Percentiles rank a stretch among this genome's conserved stretches.
phyloP scores from a whole-genome alignment of 78 protist genomes.

The Dictyostelium brefeldianum region DNA sequence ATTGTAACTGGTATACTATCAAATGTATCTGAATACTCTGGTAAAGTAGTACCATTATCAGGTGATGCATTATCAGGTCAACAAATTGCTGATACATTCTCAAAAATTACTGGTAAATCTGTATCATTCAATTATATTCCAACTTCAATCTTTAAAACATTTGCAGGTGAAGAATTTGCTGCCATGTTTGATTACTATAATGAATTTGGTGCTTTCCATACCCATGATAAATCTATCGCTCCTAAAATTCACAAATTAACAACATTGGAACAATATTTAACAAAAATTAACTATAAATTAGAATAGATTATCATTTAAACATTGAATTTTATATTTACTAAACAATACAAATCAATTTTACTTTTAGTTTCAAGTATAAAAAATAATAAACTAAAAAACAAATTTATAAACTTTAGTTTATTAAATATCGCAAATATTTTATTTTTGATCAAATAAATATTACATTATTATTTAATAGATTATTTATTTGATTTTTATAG shows the following conservation, averaged over 20 bases:
- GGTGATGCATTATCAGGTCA: neutral
- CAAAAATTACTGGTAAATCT: conserved; percentile 22
- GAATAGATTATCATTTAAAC: neutral
- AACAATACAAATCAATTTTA: too few species aligned
- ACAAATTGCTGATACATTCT: conserved; percentile 5
- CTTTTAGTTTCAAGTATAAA: too few species aligned
- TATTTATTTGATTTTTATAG: too few species aligned
- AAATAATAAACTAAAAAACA: too few species aligned
- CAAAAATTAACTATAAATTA: neutral
- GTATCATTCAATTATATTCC: conserved; percentile 25
- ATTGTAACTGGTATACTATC: neutral
- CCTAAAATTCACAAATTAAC: neutral
- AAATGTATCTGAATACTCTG: conserved; percentile 1
- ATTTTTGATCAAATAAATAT: too few species aligned
- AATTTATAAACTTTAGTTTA: too few species aligned
- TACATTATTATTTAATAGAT: too few species aligned
- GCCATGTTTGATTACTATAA: conserved; percentile 18
- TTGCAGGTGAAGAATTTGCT: conserved; percentile 10
- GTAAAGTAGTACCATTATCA: conserved; percentile 1
- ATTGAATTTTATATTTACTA: too few species aligned
- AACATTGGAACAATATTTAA: conserved; percentile 32
- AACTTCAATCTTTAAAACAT: neutral
- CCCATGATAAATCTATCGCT: neutral
- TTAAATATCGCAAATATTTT: too few species aligned
- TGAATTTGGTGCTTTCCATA: conserved; percentile 29